These are phyloP conservation scores for Hapsidospora chrysogenum DNA, from an alignment of 495 filamentous ascomycete genomes.

Conservation along the genomic window DNA sequence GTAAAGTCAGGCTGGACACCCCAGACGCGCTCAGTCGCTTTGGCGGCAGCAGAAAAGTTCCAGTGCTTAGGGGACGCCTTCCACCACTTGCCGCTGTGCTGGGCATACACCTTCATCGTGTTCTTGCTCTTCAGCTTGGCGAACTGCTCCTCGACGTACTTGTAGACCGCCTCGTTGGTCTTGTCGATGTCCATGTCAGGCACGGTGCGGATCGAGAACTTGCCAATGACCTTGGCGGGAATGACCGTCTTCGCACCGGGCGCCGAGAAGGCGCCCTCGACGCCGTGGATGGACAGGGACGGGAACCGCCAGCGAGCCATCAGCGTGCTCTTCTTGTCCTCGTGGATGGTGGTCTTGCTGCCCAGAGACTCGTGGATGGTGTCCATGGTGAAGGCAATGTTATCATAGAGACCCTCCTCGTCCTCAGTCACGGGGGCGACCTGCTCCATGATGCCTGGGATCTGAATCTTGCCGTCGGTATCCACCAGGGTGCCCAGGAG, in stretches of 20 bases:
- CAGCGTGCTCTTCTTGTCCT: constrained; percentile 72
- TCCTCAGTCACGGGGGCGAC: constrained; percentile 77
- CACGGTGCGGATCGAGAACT: constrained; percentile 95
- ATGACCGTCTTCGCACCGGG: constrained; percentile 97
- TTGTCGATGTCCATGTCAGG: constrained; percentile 89
- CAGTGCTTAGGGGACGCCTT: constrained; percentile 91
- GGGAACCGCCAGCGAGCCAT: constrained; percentile 95
- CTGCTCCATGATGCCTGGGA: constrained; percentile 78
- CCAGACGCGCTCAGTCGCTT: constrained; percentile 86
- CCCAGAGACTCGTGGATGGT: constrained; percentile 84
- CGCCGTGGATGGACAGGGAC: constrained; percentile 85
- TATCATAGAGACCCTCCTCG: constrained; percentile 67
- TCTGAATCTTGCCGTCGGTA: constrained; percentile 72
- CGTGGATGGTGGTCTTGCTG: constrained; percentile 66
- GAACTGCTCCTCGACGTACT: constrained; percentile 63
- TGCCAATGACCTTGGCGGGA: constrained; percentile 89
- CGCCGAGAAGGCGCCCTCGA: constrained; percentile 90
- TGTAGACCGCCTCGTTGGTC: constrained; percentile 69
- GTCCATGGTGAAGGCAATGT: constrained; percentile 88
- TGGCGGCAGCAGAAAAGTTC: constrained; percentile 89
- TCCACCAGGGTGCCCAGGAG: constrained; percentile 74
- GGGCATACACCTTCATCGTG: constrained; percentile 56
- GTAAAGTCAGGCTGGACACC: constrained; percentile 89
- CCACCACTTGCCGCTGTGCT: constrained; percentile 97
- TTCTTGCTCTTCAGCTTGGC: constrained; percentile 82